Evolutionary conservation across 257 asterid species (phyloP).

Genomic region (Petrea volubilis): DNA sequence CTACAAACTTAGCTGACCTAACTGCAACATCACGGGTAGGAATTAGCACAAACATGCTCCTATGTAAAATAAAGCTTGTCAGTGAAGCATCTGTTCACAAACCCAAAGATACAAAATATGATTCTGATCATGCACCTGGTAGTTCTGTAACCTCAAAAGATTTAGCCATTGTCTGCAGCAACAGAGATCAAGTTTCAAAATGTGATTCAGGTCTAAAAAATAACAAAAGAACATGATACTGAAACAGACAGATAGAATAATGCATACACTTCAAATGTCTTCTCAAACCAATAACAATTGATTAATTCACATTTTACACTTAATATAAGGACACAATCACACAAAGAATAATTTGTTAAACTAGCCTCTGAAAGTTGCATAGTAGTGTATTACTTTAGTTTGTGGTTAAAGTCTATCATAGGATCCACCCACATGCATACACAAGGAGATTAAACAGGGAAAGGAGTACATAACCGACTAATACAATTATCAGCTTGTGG

Average conservation of each 20-base stretch:
- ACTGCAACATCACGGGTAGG: conserved; percentile 50
- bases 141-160: conserved; percentile 94
- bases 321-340: conserved; percentile 3
- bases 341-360: conserved; percentile 18
- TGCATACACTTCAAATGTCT: conserved; percentile 4
- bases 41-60: conserved; percentile 25
- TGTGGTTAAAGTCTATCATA: neutral
- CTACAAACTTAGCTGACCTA: conserved; percentile 91
- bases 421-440: neutral
- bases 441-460: neutral
- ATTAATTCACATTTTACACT: neutral
- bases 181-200: conserved; percentile 26
- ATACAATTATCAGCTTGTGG: neutral
- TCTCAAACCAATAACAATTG: conserved; percentile 7
- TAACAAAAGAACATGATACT: neutral
- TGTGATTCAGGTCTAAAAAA: conserved; percentile 6
- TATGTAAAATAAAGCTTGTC: neutral
- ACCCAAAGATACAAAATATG: conserved; percentile 10
- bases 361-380: conserved; percentile 10
- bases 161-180: conserved; percentile 82
- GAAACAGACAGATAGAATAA: neutral
- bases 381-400: conserved; percentile 7
- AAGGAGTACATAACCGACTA: neutral
- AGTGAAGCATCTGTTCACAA: conserved; percentile 9
- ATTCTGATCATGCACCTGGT: conserved; percentile 69